phyloP scores from a whole-genome alignment of 2,329 filamentous ascomycete species.

The Gliomastix tumulicola region DNA sequence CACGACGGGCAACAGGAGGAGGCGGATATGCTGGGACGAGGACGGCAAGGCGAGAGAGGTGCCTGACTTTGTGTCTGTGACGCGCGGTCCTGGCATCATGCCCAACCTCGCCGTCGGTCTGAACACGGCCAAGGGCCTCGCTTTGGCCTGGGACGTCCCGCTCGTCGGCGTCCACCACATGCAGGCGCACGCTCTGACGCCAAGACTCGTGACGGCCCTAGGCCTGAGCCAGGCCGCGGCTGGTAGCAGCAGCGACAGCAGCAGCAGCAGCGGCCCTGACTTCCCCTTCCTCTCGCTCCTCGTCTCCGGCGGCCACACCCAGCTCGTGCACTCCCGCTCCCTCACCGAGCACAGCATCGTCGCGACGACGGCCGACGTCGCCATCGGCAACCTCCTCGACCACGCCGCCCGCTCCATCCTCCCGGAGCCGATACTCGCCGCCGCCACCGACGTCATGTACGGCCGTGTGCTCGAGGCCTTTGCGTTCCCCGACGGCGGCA shows the following conservation, averaged over 20 bases:
- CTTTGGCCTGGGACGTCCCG: slow-evolving; percentile 75
- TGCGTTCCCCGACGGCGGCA: slow-evolving; percentile 50
- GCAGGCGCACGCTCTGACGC: slow-evolving; percentile 92
- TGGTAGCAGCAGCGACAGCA: slow-evolving; percentile 1
- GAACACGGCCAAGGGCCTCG: slow-evolving; percentile 79
- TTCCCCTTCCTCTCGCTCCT: slow-evolving; percentile 88
- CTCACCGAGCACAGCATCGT: slow-evolving; percentile 67
- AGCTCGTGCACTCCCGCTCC: slow-evolving; percentile 68
- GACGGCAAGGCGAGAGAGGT: slow-evolving; percentile 23
- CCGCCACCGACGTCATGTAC: slow-evolving; percentile 64
- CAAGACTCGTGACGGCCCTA: slow-evolving; percentile 65
- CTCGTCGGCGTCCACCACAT: slow-evolving; percentile 90
- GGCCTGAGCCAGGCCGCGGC: slow-evolving; percentile 15
- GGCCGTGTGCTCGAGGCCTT: slow-evolving; percentile 73
- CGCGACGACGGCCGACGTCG: slow-evolving; percentile 68
- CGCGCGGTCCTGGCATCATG: slow-evolving; percentile 84
- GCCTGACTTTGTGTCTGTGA: slow-evolving; percentile 83
- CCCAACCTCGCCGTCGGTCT: slow-evolving; percentile 72
- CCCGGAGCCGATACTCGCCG: slow-evolving; percentile 49
- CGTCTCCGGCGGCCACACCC: slow-evolving; percentile 86
- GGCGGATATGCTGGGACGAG: slow-evolving; percentile 6
- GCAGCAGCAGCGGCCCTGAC: slow-evolving; percentile 28
- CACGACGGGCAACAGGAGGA: slow-evolving; percentile 1
- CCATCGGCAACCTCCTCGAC: slow-evolving; percentile 86
- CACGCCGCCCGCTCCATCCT: slow-evolving; percentile 75